phyloP scores from a whole-genome alignment of 495 filamentous ascomycete genomes.

The Talaromyces wortmannii region DNA sequence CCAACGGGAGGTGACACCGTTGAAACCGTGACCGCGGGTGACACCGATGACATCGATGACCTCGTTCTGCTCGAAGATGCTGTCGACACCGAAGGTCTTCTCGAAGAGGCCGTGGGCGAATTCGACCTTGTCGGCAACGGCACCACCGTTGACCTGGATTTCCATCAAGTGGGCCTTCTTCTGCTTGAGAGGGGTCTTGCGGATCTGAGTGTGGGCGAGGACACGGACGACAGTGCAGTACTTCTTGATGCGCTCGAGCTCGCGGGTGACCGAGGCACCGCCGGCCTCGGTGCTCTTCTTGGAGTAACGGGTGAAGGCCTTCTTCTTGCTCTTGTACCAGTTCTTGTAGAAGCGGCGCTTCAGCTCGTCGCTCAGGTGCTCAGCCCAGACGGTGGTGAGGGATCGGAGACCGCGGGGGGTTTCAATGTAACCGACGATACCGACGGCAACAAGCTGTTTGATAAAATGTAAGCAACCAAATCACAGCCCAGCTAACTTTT shows the following conservation, averaged over 20 bases:
- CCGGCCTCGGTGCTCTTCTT: conserved; percentile 96
- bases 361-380: conserved; percentile 96
- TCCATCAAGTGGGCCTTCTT: conserved; percentile 99
- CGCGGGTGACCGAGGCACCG: conserved; percentile 84
- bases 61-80: conserved; percentile 99
- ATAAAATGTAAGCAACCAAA: conserved; percentile 31
- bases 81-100: conserved; percentile 88
- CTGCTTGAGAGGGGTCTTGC: conserved; percentile 98
- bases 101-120: conserved; percentile 94
- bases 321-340: conserved; percentile 99
- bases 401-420: conserved; percentile 99
- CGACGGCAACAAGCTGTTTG: conserved; percentile 91
- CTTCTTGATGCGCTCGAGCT: conserved; percentile 99
- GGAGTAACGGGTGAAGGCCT: conserved; percentile 99
- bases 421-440: conserved; percentile 99
- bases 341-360: conserved; percentile 99
- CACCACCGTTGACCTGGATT: conserved; percentile 99
- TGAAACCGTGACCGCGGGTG: conserved; percentile 98
- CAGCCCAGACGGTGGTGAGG: conserved; percentile 98
- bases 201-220: conserved; percentile 98
- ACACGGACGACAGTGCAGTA: conserved; percentile 99
- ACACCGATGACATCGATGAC: conserved; percentile 99
- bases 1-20: conserved; percentile 96
- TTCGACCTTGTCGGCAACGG: conserved; percentile 89
- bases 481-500: not conserved